phyloP scores from a whole-genome alignment of 495 filamentous ascomycete species.

The Usnea hakonensis region DNA sequence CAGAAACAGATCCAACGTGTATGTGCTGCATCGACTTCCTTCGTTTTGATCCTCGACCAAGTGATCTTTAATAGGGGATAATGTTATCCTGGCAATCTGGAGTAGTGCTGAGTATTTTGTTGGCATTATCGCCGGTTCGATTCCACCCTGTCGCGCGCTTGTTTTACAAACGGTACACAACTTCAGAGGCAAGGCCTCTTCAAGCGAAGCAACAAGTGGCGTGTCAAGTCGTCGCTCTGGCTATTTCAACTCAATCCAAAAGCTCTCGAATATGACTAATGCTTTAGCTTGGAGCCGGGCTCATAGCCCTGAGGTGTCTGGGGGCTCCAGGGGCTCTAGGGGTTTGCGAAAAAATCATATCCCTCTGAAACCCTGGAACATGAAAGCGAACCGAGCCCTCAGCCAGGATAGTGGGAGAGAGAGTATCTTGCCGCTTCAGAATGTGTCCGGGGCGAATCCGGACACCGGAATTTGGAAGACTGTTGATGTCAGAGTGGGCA shows the following conservation, averaged over 20 bases:
- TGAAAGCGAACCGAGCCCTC: neutral
- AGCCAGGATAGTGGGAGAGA: slow-evolving; percentile 1
- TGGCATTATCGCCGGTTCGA: slow-evolving; percentile 1
- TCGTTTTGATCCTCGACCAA: neutral
- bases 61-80: neutral
- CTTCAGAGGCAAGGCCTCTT: neutral
- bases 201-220: neutral
- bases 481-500: slow-evolving; percentile 1
- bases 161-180: neutral
- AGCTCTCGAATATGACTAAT: neutral
- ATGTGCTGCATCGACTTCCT: slow-evolving; percentile 1
- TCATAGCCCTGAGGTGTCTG: neutral
- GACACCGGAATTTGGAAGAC: neutral
- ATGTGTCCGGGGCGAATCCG: neutral
- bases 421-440: neutral
- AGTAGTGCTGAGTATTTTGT: neutral
- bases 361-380: neutral
- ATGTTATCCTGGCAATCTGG: neutral
- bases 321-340: neutral
- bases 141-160: neutral
- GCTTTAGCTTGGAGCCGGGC: neutral
- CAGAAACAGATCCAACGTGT: neutral
- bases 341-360: neutral
- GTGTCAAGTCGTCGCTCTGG: neutral
- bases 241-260: neutral